Base-by-base conservation (phyloP, 1,284 basidiomycete genomes). In the Ustilago lituana region DNA sequence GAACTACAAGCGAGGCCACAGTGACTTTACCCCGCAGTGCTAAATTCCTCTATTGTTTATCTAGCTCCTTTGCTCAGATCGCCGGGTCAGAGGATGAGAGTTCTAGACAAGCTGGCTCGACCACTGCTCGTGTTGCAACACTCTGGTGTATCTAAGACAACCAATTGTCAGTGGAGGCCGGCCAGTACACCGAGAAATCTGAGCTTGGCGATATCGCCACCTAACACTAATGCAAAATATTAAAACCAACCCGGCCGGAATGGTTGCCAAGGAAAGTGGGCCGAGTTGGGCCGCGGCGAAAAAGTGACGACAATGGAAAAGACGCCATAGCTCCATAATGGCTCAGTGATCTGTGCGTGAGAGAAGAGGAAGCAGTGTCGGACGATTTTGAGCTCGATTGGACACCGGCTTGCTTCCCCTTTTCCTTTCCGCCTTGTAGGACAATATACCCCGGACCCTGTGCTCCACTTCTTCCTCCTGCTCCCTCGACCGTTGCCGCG, bases 211-310 rank as follows among this genome's bases (percentile, higher is more conserved):
- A n/a, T n/a, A n/a, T n/a, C n/a, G n/a, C n/a, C n/a, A n/a, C 24
- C 47, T 50, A 50, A 58, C 55, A 57, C 11, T 20, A 9, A 15
- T 15, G 38, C 9, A 38, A 35, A 35, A n/a, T n/a, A n/a, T n/a
- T n/a, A n/a, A n/a, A n/a, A n/a, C n/a, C n/a, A n/a, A n/a, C n/a
- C n/a, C n/a, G n/a, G n/a, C n/a, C n/a, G n/a, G n/a, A n/a, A n/a
- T n/a, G n/a, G n/a, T n/a, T n/a, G n/a, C n/a, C n/a, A n/a, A n/a
- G n/a, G n/a, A n/a, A n/a, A n/a, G n/a, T n/a, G 22, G 22, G n/a
- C 24, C 31, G 49, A 57, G 46, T 49, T 44, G 45, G 32, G 20
- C 54, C 54, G 54, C 54, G 54, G 46, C 54, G 17, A 27, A n/a
- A 15, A 4, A n/a, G 43, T 6, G 39, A 14, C 24, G 19, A n/a